Evolutionary conservation across 2,329 filamentous ascomycete species (phyloP).

Genomic region (Xylaria sp.): DNA sequence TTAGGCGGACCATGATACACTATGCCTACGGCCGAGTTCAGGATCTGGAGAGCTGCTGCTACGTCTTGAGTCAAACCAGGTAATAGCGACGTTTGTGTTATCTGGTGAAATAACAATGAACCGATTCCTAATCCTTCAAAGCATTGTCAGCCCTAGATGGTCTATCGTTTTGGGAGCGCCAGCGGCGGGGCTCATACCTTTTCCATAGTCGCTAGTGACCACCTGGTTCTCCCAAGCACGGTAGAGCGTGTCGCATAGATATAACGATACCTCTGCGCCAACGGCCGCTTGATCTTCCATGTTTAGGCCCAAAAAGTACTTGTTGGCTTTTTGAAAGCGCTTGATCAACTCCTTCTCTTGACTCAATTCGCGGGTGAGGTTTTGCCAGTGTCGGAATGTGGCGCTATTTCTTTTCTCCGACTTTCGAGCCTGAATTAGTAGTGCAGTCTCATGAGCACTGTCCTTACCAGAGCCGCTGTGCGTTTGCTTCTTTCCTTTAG

Average conservation of each 20-base stretch:
- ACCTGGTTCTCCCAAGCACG: constrained; percentile 30
- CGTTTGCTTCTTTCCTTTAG: constrained; percentile 19
- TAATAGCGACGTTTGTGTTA: constrained; percentile 30
- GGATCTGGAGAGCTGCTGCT: constrained; percentile 18
- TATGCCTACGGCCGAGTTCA: constrained; percentile 33
- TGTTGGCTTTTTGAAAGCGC: constrained; percentile 61
- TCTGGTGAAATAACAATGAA: constrained; percentile 41
- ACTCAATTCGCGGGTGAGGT: constrained; percentile 59
- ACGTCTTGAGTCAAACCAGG: constrained; percentile 35
- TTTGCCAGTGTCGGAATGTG: constrained; percentile 57
- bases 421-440: constrained; percentile 52
- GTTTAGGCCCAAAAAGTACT: constrained; percentile 58
- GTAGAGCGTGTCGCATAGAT: constrained; percentile 52
- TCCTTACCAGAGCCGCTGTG: constrained; percentile 50
- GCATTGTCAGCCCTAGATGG: constrained; percentile 5
- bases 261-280: constrained; percentile 52
- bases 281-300: constrained; percentile 47
- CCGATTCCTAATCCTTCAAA: constrained; percentile 30
- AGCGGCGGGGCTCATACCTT: constrained; percentile 30
- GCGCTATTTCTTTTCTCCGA: constrained; percentile 44
- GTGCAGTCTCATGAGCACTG: constrained; percentile 51
- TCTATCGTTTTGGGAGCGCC: background rate
- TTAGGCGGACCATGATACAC: constrained; percentile 16
- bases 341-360: constrained; percentile 55
- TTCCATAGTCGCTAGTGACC: background rate